Percentiles rank a stretch among this genome's conserved stretches.
phyloP scores from a whole-genome alignment of 441 rosid genomes.

The Gossypium lobatum region DNA sequence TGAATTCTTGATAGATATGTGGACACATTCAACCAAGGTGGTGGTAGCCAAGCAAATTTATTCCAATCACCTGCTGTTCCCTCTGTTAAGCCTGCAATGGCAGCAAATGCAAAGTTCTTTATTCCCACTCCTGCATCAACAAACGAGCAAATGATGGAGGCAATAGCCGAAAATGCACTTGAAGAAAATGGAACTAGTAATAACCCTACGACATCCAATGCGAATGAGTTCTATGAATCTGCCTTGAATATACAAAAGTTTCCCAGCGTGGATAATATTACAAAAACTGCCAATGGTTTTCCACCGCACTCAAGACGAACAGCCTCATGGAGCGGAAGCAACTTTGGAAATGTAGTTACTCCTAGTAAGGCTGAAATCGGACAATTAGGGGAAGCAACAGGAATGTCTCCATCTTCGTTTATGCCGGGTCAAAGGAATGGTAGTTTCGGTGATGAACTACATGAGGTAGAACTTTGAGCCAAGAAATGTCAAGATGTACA shows the following conservation, averaged over 20 bases:
- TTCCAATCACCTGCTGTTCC: slow-evolving; percentile 66
- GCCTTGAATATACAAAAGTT: slow-evolving; percentile 47
- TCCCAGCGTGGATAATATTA: slow-evolving; percentile 73
- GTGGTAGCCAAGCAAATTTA: slow-evolving; percentile 44
- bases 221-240: slow-evolving; percentile 33
- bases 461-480: slow-evolving; percentile 76
- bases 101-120: slow-evolving; percentile 74
- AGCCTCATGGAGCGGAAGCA: slow-evolving; percentile 87
- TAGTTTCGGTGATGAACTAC: slow-evolving; percentile 72
- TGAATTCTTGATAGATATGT: slow-evolving; percentile 46
- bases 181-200: slow-evolving; percentile 36
- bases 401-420: slow-evolving; percentile 32
- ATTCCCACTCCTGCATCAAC: slow-evolving; percentile 55
- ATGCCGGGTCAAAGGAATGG: slow-evolving; percentile 32
- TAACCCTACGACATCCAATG: slow-evolving; percentile 34
- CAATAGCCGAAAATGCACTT: slow-evolving; percentile 43
- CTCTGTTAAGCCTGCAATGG: slow-evolving; percentile 61
- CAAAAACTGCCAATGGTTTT: slow-evolving; percentile 23
- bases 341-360: slow-evolving; percentile 35
- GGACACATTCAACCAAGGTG: slow-evolving; percentile 72
- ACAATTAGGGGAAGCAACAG: slow-evolving; percentile 32
- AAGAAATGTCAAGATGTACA: slow-evolving; percentile 40
- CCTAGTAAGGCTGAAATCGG: slow-evolving; percentile 23
- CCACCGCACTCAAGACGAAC: slow-evolving; percentile 56
- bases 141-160: slow-evolving; percentile 41